Percentiles rank a stretch among this genome's conserved stretches.
phyloP scores from a whole-genome alignment of 345 rosid species.

The Eucalyptus pauciflora region DNA sequence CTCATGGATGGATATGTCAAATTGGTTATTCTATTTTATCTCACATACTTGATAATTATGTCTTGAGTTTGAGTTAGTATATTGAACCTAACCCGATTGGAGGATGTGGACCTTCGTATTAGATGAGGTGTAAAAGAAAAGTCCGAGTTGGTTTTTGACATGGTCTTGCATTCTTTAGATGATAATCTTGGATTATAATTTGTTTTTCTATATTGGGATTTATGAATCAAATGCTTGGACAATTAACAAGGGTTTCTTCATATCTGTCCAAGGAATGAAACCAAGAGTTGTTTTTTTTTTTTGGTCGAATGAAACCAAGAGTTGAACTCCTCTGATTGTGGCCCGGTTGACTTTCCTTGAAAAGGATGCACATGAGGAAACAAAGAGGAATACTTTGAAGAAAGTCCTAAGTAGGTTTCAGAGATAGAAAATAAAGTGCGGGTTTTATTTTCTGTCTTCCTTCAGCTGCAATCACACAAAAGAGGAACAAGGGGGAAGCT shows the following conservation, averaged over 20 bases:
- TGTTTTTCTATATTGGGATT: no score
- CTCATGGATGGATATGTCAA: no score
- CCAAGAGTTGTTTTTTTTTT: neutral
- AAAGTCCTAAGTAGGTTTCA: neutral
- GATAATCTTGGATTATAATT: neutral
- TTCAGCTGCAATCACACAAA: neutral
- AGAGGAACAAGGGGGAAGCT: neutral
- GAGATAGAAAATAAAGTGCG: neutral
- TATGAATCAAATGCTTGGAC: neutral
- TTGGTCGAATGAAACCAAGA: neutral
- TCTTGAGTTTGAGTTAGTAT: rapidly evolving
- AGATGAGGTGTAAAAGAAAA: no score
- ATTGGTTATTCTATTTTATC: neutral
- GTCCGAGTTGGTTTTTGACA: rapidly evolving
- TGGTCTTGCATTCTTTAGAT: neutral
- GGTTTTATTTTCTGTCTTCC: neutral
- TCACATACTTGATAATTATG: neutral
- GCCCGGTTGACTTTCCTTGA: neutral
- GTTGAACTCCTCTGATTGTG: neutral
- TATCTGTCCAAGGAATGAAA: neutral
- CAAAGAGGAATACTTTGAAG: neutral
- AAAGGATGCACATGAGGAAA: neutral
- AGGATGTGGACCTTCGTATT: neutral
- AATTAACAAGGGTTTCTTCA: neutral
- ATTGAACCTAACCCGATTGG: neutral